phyloP scores from a whole-genome alignment of 176 grass and related monocot species.

The Stipa capillata region DNA sequence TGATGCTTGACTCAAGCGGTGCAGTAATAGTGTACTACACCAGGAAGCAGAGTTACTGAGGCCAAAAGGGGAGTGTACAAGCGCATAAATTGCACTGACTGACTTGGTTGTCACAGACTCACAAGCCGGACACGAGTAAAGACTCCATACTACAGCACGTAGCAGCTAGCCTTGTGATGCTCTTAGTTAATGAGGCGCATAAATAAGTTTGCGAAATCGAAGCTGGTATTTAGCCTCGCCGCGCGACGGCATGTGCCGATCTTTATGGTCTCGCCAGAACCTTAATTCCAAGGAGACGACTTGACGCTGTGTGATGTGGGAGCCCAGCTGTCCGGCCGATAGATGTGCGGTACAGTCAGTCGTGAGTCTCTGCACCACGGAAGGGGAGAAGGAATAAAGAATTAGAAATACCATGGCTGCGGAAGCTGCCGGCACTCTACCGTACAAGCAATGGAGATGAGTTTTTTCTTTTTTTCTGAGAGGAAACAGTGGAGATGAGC shows the following conservation, averaged over 20 bases:
- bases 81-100: constrained; percentile 8
- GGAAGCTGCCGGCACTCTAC: neutral
- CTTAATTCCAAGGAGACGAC: neutral
- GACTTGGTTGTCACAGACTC: neutral
- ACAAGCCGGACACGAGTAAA: neutral
- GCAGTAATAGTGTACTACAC: too few relatives aligned
- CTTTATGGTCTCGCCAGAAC: constrained; percentile 20
- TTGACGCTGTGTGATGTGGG: neutral
- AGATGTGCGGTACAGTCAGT: too few relatives aligned
- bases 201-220: neutral
- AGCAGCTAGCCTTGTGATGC: neutral
- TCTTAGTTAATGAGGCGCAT: neutral
- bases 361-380: too few relatives aligned
- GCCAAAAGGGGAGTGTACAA: neutral
- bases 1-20: neutral
- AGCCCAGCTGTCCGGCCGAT: too few relatives aligned
- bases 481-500: too few relatives aligned
- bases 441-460: neutral
- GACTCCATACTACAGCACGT: neutral
- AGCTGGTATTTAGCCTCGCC: neutral
- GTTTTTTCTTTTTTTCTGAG: too few relatives aligned
- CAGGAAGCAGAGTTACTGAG: too few relatives aligned
- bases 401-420: neutral
- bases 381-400: neutral
- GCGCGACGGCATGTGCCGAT: constrained; percentile 20